Evolutionary conservation across 306 rosid species (phyloP), one percentile per base, ranked within the genome.

Genomic region (Cucurbita pepo): DNA sequence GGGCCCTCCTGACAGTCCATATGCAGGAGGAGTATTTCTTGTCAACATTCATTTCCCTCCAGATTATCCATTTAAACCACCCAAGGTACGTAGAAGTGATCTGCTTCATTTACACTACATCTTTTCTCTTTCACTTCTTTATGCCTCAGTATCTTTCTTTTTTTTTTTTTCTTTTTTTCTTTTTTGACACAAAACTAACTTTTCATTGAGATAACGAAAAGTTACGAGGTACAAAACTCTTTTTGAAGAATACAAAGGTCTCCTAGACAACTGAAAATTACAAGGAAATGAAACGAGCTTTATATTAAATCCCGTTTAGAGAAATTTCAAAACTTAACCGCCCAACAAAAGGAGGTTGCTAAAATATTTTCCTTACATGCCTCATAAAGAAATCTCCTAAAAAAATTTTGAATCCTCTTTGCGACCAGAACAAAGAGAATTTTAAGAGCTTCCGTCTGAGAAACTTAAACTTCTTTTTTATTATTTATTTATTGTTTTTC

Each of bases 1-100:
- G 92, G 92, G 91, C 79, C 92, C 90, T 75, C 82, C 84, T 75
- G 92, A 88, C 74, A 88, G 93, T 76, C 90, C 93, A 9, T 86
- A 83, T 72, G 85, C 87, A 0, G 86, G 90, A 64, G 89, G 91
- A 79, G 85, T 83, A 53, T 90, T 87, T 80, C 88, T 86, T 66
- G 86, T 81, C 65, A 87, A 83, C 75, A 83, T 89, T 69, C 91
- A 85, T 69, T 89, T 89, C 77, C 88, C 89, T 47, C 73, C 73
- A 48, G 73, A 69, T 45, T 69, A 69, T 69, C 73, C 73, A 9
- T 69, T 69, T 69, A 69, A 69, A 69, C 73, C 73, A 69, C 73
- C 73, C 44, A 69, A 69, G 73, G 73, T 69, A 69, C 73, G 15
- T 69, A 14, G 21, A 19, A 25, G 12, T 10, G 41, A 44, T 45